Conservation (phyloP, 306 rosid species). For the Luffa acutangula region DNA sequence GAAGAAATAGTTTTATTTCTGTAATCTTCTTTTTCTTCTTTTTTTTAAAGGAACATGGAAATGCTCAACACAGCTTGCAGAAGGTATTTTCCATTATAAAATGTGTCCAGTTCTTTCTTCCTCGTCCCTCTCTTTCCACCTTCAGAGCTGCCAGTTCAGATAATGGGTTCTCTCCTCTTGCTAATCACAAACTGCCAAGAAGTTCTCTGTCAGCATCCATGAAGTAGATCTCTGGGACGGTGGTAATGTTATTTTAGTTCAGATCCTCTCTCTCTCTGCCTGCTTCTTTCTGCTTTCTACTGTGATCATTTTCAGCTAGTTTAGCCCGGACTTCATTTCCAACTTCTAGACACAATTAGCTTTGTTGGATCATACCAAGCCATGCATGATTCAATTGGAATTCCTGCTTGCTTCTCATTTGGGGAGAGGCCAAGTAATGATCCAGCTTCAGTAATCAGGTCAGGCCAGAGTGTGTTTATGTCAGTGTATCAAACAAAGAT, state of each 20-base stretch:
- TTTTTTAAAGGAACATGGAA: conserved; percentile 5
- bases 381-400: conserved; percentile 76
- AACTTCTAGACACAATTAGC: not conserved
- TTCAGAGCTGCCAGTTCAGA: conserved; percentile 17
- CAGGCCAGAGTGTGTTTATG: conserved; percentile 58
- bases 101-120: conserved; percentile 2
- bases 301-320: not conserved
- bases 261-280: conserved; percentile 1
- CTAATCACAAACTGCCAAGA: conserved; percentile 5
- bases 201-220: not conserved
- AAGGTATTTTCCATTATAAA: conserved; percentile 8
- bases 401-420: conserved; percentile 68
- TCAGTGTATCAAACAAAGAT: conserved; percentile 62
- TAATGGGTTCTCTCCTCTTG: conserved; percentile 7
- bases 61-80: conserved; percentile 15
- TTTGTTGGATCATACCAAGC: not conserved
- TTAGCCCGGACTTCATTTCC: not conserved
- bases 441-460: conserved; percentile 36
- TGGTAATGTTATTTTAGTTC: conserved; percentile 7
- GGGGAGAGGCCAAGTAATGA: conserved; percentile 32
- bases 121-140: conserved; percentile 9
- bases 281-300: not conserved
- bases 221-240: conserved; percentile 11
- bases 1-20: conserved; percentile 4
- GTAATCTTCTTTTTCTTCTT: not conserved